A percentile compares a stretch with the other conserved stretches of the same genome.
Conservation (phyloP, 805 yeast genomes). For the Ogataea naganishii region DNA sequence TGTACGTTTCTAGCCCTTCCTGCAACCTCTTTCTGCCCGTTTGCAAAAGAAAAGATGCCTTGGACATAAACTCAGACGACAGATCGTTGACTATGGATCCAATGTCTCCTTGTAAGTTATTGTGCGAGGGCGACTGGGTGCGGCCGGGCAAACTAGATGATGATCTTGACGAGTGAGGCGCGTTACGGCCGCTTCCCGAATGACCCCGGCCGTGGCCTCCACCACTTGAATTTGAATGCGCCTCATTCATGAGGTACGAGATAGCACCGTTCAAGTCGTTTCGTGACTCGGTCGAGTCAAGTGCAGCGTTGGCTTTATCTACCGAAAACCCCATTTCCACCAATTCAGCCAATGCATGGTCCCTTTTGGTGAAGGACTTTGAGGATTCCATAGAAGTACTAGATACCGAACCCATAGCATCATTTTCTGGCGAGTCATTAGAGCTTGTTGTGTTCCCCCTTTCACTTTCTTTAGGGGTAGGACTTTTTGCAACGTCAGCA, state of each 20-base stretch:
- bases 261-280: constrained; percentile 58
- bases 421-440: neutral
- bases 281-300: constrained; percentile 42
- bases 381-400: constrained; percentile 1
- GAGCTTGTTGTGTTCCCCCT: neutral
- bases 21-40: constrained; percentile 54
- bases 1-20: constrained; percentile 54
- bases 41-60: constrained; percentile 50
- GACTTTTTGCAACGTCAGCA: neutral
- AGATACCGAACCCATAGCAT: neutral
- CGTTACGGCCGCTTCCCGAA: no score
- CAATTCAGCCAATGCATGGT: constrained; percentile 54
- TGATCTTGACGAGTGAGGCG: no score
- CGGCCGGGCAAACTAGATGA: no score
- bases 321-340: constrained; percentile 74
- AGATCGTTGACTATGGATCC: constrained; percentile 39
- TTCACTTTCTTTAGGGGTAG: no score
- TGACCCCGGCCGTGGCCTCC: no score
- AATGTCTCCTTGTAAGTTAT: constrained; percentile 26
- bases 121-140: no score
- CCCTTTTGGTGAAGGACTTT: constrained; percentile 20
- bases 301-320: constrained; percentile 51
- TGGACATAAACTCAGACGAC: constrained; percentile 45
- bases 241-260: constrained; percentile 52
- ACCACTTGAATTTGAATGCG: constrained; percentile 32